Percentiles rank a stretch among this genome's conserved stretches.
phyloP scores from a whole-genome alignment of 345 rosid genomes.

The Eutrema heterophyllum region DNA sequence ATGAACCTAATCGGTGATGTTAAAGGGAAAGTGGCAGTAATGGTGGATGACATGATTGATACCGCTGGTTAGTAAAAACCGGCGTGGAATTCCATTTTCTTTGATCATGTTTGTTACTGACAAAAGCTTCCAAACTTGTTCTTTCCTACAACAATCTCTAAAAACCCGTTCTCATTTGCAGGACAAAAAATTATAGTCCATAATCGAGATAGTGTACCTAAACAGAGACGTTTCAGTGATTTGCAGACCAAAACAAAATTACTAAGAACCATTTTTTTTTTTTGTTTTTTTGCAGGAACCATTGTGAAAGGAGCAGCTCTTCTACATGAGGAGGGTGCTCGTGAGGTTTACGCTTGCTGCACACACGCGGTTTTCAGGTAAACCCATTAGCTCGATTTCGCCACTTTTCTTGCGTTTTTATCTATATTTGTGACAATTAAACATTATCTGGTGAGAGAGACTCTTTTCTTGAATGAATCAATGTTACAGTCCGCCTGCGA shows the following conservation, averaged over 20 bases:
- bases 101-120: background rate
- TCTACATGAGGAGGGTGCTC: conserved; percentile 93
- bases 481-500: conserved; percentile 64
- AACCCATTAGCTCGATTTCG: background rate
- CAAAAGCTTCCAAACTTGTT: background rate
- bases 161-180: conserved; percentile 2
- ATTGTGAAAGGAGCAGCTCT: conserved; percentile 93
- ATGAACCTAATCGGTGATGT: conserved; percentile 99
- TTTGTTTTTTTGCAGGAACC: conserved; percentile 55
- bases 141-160: background rate
- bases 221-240: background rate
- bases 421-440: background rate
- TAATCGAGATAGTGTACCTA: no score
- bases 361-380: conserved; percentile 99
- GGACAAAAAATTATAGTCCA: no score
- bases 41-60: conserved; percentile 99
- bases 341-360: conserved; percentile 95
- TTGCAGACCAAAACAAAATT: background rate
- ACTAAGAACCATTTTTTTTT: background rate
- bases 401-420: background rate
- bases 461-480: background rate
- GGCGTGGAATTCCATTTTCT: background rate
- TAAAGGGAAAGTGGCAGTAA: conserved; percentile 92
- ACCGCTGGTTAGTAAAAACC: conserved; percentile 73
- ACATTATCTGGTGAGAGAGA: background rate